Evolutionary conservation across 2,329 filamentous ascomycete species (phyloP).

Genomic region (Epichloe sibirici): DNA sequence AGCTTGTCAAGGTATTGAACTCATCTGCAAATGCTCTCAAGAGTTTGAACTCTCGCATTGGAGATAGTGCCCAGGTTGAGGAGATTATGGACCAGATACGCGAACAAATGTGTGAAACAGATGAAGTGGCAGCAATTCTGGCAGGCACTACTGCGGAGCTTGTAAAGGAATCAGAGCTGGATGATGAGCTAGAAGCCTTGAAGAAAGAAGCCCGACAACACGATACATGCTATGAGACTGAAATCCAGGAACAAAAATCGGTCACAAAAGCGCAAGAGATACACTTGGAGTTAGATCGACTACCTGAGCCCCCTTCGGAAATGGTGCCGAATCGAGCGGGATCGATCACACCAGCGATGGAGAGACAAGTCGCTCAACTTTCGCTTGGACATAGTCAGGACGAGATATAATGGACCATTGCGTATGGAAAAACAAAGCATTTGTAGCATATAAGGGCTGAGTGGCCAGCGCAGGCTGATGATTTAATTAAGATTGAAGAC

Average conservation of each 20-base stretch:
- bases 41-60: conserved; percentile 62
- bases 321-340: conserved; percentile 22
- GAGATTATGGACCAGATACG: conserved; percentile 62
- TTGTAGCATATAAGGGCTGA: too few relatives aligned
- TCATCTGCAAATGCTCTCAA: conserved; percentile 61
- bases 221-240: conserved; percentile 27
- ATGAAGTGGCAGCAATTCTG: conserved; percentile 71
- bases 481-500: background rate
- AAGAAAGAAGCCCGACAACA: conserved; percentile 46
- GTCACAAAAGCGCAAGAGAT: conserved; percentile 36
- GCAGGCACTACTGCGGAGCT: conserved; percentile 42
- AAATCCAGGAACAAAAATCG: conserved; percentile 31
- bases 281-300: conserved; percentile 40
- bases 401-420: background rate
- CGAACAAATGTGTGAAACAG: conserved; percentile 68
- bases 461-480: background rate
- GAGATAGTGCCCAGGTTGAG: conserved; percentile 64
- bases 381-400: conserved; percentile 4
- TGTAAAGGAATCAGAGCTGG: conserved; percentile 73
- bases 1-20: conserved; percentile 73
- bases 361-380: conserved; percentile 25
- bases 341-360: conserved; percentile 21
- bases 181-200: conserved; percentile 74
- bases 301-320: conserved; percentile 27
- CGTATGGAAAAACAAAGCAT: too few relatives aligned